Conservation (phyloP, 179 eudicot species). For the Pouteria campechiana region DNA sequence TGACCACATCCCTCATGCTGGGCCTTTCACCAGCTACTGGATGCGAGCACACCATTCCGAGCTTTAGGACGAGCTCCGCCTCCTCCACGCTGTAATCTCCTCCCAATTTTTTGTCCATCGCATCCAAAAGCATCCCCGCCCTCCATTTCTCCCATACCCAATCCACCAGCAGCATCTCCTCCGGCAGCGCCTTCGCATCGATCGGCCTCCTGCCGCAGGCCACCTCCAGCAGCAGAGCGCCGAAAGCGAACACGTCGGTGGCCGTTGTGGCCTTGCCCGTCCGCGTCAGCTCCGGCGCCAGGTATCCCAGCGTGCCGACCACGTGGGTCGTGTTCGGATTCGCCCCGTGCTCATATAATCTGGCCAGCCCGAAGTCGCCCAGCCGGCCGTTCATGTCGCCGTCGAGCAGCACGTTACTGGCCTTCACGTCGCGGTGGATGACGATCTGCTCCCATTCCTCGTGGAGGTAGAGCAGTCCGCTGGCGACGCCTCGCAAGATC, state of each 20-base stretch:
- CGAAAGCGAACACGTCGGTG: slow-evolving; percentile 57
- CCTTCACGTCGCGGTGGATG: slow-evolving; percentile 59
- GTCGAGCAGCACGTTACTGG: slow-evolving; percentile 65
- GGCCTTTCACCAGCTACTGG: slow-evolving; percentile 30
- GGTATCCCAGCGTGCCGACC: slow-evolving; percentile 52
- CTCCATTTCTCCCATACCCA: slow-evolving; percentile 44
- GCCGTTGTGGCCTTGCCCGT: slow-evolving; percentile 36
- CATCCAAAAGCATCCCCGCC: slow-evolving; percentile 25
- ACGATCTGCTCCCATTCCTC: slow-evolving; percentile 65
- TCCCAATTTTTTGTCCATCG: slow-evolving; percentile 30
- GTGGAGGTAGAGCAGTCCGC: slow-evolving; percentile 58
- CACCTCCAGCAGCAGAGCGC: slow-evolving; percentile 42
- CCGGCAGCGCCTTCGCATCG: slow-evolving; percentile 22
- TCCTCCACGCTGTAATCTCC: slow-evolving; percentile 23
- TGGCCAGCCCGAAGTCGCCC: slow-evolving; percentile 66
- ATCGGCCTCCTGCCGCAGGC: slow-evolving; percentile 54
- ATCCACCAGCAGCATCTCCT: slow-evolving; percentile 41
- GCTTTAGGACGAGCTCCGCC: slow-evolving; percentile 28
- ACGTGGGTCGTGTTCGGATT: slow-evolving; percentile 40
- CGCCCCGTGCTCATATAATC: slow-evolving; percentile 43
- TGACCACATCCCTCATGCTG: slow-evolving; percentile 44
- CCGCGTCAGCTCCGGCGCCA: slow-evolving; percentile 49
- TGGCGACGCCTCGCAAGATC: slow-evolving; percentile 61
- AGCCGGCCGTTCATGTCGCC: slow-evolving; percentile 43
- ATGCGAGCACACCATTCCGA: slow-evolving; percentile 56